Evolutionary conservation across 805 yeast species (phyloP).

Genomic region (Wickerhamomyces rabaulensis): DNA sequence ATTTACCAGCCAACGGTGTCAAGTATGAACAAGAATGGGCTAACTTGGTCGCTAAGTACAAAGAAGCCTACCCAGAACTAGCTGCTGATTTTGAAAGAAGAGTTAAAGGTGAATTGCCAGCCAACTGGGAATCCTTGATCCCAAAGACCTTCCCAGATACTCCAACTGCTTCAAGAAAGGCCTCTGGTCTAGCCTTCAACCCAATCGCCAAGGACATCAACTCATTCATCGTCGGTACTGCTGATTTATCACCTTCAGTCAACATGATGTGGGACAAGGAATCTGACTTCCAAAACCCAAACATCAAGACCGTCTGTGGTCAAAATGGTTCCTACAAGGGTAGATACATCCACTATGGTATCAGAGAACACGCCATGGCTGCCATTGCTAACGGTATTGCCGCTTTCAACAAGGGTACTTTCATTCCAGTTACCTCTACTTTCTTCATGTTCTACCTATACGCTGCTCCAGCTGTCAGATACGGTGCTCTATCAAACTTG

Average conservation of each 20-base stretch:
- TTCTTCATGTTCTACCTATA: conserved; percentile 35
- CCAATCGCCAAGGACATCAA: conserved; percentile 24
- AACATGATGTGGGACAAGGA: conserved; percentile 27
- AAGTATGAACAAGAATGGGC: conserved; percentile 22
- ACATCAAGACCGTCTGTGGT: conserved; percentile 19
- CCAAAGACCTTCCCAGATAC: conserved; percentile 14
- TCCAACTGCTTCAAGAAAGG: conserved; percentile 26
- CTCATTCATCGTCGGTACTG: conserved; percentile 30
- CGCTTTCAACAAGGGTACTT: conserved; percentile 29
- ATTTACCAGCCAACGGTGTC: conserved; percentile 21
- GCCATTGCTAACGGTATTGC: conserved; percentile 29
- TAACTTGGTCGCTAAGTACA: conserved; percentile 18
- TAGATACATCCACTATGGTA: conserved; percentile 29
- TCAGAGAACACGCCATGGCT: conserved; percentile 32
- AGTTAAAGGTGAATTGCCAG: conserved; percentile 25
- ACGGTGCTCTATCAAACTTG: conserved; percentile 41
- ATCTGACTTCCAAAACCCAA: conserved; percentile 28
- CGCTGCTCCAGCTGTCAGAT: conserved; percentile 48
- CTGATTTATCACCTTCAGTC: conserved; percentile 31
- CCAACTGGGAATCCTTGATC: conserved; percentile 22
- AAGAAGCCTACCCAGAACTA: conserved; percentile 22
- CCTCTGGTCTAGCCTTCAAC: conserved; percentile 26
- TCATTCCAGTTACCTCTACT: conserved; percentile 34
- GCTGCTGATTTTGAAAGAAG: conserved; percentile 24
- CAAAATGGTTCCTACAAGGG: conserved; percentile 28